A percentile compares a stretch with the other conserved stretches of the same genome.
Conservation (phyloP, 345 rosid genomes). For the Boechera retrofracta region DNA sequence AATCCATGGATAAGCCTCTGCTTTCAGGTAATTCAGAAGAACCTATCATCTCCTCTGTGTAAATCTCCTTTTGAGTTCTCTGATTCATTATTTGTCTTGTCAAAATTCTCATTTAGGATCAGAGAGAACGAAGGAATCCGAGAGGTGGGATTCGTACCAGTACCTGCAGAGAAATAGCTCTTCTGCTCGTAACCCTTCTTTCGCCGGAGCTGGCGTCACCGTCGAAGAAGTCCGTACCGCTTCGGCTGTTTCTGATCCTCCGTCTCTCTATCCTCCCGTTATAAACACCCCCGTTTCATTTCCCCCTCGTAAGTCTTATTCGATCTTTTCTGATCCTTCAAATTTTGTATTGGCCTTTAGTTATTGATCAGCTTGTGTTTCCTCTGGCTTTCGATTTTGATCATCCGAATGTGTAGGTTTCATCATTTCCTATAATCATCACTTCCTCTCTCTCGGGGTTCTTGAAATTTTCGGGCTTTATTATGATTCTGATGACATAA, state of each 20-base stretch:
- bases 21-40: conserved; percentile 56
- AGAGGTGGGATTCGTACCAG: conserved; percentile 77
- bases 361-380: not conserved
- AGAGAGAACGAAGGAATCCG: conserved; percentile 56
- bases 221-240: conserved; percentile 90
- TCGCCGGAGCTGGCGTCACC: conserved; percentile 81
- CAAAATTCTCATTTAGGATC: not conserved
- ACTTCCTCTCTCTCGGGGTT: not conserved
- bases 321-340: not conserved
- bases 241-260: conserved; percentile 75
- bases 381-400: not conserved
- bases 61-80: not conserved
- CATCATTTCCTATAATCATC: not conserved
- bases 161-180: conserved; percentile 75
- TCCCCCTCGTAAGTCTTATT: conserved; percentile 53
- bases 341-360: not conserved
- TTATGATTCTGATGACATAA: not conserved
- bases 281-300: conserved; percentile 68
- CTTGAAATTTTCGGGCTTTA: not conserved
- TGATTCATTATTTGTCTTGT: not conserved
- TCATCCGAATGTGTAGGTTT: conserved; percentile 3
- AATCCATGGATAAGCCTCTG: conserved; percentile 71
- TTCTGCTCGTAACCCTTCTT: conserved; percentile 60
- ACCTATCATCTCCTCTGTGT: not conserved
- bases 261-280: conserved; percentile 75